phyloP scores from a whole-genome alignment of 2,329 filamentous ascomycete genomes.

The Aureobasidium uvarum region DNA sequence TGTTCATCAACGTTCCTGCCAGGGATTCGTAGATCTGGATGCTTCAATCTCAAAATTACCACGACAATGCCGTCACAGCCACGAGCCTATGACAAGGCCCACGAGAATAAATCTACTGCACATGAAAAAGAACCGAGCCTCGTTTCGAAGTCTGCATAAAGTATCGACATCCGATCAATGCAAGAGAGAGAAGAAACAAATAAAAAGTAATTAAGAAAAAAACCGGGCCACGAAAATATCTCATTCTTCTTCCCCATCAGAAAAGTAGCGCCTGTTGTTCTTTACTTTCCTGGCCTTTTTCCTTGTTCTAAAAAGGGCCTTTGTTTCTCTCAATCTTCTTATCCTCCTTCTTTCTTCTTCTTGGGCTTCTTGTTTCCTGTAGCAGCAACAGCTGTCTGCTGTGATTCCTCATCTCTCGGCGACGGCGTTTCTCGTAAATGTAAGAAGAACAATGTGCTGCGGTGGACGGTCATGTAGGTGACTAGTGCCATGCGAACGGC shows the following conservation, averaged over 20 bases:
- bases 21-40: too few relatives aligned
- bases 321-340: background rate
- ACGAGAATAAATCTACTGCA: background rate
- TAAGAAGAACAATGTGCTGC: conserved; percentile 11
- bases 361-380: background rate
- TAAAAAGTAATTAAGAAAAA: background rate
- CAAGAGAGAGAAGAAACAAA: background rate
- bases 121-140: conserved; percentile 9
- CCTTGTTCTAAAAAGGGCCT: background rate
- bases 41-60: too few relatives aligned
- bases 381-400: background rate
- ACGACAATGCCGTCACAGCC: too few relatives aligned
- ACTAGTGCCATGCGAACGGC: background rate
- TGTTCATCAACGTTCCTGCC: too few relatives aligned
- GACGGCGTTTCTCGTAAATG: conserved; percentile 22
- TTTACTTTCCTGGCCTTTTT: conserved; percentile 4
- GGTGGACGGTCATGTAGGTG: conserved; percentile 14
- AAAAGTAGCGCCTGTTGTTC: background rate
- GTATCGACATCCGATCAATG: conserved; percentile 6
- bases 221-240: background rate
- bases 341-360: background rate
- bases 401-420: conserved; percentile 22
- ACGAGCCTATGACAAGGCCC: background rate
- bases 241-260: background rate
- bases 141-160: conserved; percentile 11